These are phyloP conservation scores for Schizosaccharomyces versatilis DNA, from an alignment of 1,139 yeast genomes.

Conservation along the genomic window DNA sequence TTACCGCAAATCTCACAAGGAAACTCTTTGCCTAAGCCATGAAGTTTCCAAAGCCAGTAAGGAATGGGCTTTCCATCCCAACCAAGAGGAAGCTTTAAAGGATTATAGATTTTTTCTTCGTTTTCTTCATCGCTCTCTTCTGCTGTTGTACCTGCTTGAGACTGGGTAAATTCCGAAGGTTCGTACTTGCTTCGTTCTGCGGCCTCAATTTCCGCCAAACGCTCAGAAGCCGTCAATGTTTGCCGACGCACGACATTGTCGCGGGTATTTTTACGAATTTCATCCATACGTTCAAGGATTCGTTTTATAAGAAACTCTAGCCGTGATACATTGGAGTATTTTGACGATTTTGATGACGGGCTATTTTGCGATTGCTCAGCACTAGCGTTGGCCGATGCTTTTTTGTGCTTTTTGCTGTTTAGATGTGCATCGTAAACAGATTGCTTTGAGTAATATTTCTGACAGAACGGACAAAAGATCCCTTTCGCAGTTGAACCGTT, in stretches of 20 bases:
- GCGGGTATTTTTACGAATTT: conserved; percentile 29
- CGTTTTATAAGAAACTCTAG: conserved; percentile 22
- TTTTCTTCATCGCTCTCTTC: conserved; percentile 15
- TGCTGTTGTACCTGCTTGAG: conserved; percentile 14
- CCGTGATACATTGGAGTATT: conserved; percentile 12
- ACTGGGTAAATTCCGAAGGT: conserved; percentile 13
- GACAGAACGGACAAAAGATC: conserved; percentile 42
- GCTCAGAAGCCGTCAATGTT: conserved; percentile 56
- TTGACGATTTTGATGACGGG: conserved; percentile 3
- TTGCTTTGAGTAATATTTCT: conserved; percentile 37
- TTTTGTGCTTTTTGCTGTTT: conserved; percentile 53
- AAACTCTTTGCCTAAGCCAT: conserved; percentile 57
- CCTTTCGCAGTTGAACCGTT: conserved; percentile 9
- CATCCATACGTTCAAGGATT: conserved; percentile 22
- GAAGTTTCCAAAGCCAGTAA: conserved; percentile 72
- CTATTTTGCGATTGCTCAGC: background rate
- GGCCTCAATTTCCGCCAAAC: conserved; percentile 17
- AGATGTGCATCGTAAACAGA: conserved; percentile 53
- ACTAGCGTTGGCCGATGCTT: conserved; percentile 14
- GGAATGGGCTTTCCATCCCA: conserved; percentile 87
- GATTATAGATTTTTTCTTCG: conserved; percentile 18
- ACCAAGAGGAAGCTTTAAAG: conserved; percentile 53
- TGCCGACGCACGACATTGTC: conserved; percentile 42
- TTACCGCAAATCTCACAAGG: conserved; percentile 80
- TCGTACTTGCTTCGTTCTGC: background rate